Evolutionary conservation across 2,329 filamentous ascomycete genomes (phyloP), one percentile per base, ranked within the genome.

Genomic region (Colletotrichum camelliae): DNA sequence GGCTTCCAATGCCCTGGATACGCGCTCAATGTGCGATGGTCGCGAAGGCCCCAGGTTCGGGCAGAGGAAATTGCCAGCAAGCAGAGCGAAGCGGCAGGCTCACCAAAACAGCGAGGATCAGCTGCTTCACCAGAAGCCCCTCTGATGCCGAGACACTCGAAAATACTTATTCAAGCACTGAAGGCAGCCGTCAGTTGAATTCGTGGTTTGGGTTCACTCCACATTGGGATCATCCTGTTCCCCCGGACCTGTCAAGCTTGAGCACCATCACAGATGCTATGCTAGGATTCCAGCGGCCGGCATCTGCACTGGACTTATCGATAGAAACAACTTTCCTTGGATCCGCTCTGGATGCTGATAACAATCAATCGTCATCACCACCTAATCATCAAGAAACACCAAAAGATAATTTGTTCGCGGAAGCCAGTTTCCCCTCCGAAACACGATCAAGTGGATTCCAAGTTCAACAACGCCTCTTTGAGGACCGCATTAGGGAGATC

Each of bases 1-100:
- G 78, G 79, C 18, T 61, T 77, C 3, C 69, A 78, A 16, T 80
- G 79, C 18, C 79, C 79, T 1, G 79, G 79, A 10, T 80, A 80
- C 31, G 78, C 78, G 0, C 76, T 80, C 57, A 78, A 80, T 13
- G 70, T 80, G 21, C 65, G 79, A 7, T 80, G 79, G 79, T 77
- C 79, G n/a, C 78, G 77, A 12, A 79, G 78, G 4, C 78, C 79
- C 12, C 78, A 79, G 7, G n/a, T 70, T 1, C 67, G 67, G 12
- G 8, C 65, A n/a, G 62, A 73, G 12, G 58, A 12, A 0, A 1
- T 2, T 10, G 52, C 72, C 24, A 1, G 8, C 16, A 39, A 18
- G 1, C 18, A n/a, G 1, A 27, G 39, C 3, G 57, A 33, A 1
- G 0, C 10, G 9, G 15, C 13, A 1, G 43, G 2, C 18, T 18